A percentile compares a stretch with the other conserved stretches of the same genome.
Conservation (phyloP, 2,329 filamentous ascomycete genomes). For the Exutisphaerella laricina region DNA sequence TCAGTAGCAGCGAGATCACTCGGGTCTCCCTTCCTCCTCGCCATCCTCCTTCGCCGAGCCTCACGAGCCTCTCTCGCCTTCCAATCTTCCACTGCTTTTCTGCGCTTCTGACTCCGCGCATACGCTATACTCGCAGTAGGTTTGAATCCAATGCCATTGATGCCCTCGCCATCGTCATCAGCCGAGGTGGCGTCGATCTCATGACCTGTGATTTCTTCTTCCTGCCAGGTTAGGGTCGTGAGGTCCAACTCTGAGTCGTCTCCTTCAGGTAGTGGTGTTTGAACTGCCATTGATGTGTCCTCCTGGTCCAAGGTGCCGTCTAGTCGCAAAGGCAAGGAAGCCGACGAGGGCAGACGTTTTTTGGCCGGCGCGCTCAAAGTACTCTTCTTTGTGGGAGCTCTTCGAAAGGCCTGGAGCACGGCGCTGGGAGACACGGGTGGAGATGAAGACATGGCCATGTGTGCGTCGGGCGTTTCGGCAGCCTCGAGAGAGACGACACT, state of each 20-base stretch:
- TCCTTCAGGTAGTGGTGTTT: constrained; percentile 4
- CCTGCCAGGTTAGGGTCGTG: constrained; percentile 49
- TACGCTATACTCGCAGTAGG: constrained; percentile 56
- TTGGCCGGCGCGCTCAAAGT: too few relatives aligned
- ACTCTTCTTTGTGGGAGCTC: neutral
- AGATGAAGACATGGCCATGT: neutral
- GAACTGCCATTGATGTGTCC: neutral
- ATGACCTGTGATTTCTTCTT: constrained; percentile 58
- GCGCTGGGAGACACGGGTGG: constrained; percentile 4
- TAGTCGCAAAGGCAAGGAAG: constrained; percentile 11
- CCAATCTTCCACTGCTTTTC: constrained; percentile 56
- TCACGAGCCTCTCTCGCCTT: constrained; percentile 54
- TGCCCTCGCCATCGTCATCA: constrained; percentile 57
- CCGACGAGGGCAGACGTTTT: constrained; percentile 14
- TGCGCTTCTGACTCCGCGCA: constrained; percentile 50
- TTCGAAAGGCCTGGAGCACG: neutral
- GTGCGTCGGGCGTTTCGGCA: neutral
- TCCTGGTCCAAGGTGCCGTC: neutral
- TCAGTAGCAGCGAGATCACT: constrained; percentile 6
- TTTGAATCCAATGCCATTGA: constrained; percentile 59
- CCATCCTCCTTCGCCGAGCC: constrained; percentile 52
- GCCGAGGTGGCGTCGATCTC: constrained; percentile 44
- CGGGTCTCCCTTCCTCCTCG: constrained; percentile 39
- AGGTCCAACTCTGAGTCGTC: constrained; percentile 8
- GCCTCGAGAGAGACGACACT: neutral